Conservation (phyloP, 495 filamentous ascomycete genomes). For the Margaritispora aquatica region DNA sequence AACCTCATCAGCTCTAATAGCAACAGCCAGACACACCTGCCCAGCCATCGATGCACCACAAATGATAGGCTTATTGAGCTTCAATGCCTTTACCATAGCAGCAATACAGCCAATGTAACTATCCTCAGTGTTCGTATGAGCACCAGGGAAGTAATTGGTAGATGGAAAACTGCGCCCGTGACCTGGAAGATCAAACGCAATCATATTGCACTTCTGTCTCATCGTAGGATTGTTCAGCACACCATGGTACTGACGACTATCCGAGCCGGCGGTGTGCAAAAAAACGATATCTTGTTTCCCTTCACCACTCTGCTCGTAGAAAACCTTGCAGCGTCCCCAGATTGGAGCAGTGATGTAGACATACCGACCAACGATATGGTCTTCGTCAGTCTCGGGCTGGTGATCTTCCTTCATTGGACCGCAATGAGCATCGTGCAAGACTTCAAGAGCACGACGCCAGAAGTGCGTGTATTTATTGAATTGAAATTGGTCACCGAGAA, state of each 20-base stretch:
- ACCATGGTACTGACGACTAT: constrained; percentile 33
- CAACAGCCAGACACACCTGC: constrained; percentile 36
- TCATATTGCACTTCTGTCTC: constrained; percentile 31
- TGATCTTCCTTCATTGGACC: constrained; percentile 25
- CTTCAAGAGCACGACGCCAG: constrained; percentile 32
- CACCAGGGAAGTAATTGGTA: constrained; percentile 26
- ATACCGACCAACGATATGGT: constrained; percentile 32
- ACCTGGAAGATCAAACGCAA: constrained; percentile 33
- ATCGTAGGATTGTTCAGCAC: constrained; percentile 33
- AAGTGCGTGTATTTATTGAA: constrained; percentile 33
- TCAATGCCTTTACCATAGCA: constrained; percentile 28
- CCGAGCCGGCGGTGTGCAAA: constrained; percentile 33
- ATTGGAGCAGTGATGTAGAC: constrained; percentile 29
- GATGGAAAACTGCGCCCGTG: constrained; percentile 33
- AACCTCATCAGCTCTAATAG: constrained; percentile 30
- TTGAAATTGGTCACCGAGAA: constrained; percentile 26
- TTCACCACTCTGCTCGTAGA: constrained; percentile 31
- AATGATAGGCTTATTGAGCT: constrained; percentile 33
- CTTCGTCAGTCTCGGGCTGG: constrained; percentile 23
- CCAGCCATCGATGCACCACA: constrained; percentile 38
- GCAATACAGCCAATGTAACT: constrained; percentile 32
- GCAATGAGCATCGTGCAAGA: constrained; percentile 31
- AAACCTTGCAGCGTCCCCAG: constrained; percentile 33
- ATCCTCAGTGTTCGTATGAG: constrained; percentile 35
- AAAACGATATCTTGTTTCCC: constrained; percentile 34